Base-by-base conservation (phyloP, 2,329 filamentous ascomycete species). In the Coniochaeta sp. region DNA sequence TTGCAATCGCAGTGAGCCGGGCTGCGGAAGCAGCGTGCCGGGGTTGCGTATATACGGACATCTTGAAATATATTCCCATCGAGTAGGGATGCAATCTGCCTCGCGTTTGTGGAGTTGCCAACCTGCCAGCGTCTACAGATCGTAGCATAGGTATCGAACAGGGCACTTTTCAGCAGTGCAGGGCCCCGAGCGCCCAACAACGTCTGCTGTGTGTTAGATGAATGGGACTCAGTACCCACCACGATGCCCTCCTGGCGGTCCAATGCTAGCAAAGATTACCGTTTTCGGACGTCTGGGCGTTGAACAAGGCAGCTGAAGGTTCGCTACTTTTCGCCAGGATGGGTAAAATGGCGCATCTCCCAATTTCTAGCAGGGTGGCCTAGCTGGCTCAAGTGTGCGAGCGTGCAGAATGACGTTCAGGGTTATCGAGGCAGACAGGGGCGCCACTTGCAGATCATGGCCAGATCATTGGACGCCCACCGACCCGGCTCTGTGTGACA, bases 271-370 rank as follows among this genome's bases (percentile, higher is more conserved):
- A 31, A 57, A 14, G 6, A 26, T 52, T 52, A 38, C 54, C 22
- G 31, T 34, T 38, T 57, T 57, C 92, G 52, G 50, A 2, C 54
- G 14, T 31, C 4, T 4, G 50, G 58, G 47, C 54, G 31, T 55
- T 38, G 52, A 60, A 36, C 34, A 52, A 34, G 22, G 28, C 34
- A 60, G 58, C 58, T 60, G 58, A 60, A 59, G 24, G 38, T 33
- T 60, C 58, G 58, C 58, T 60, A 60, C 52, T 43, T 43, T 47
- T 60, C 36, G 26, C 58, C 58, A 33, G 31, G 58, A 60, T 36
- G 52, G 58, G 58, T 34, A 43, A 43, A 58, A 58, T 40, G 56
- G 56, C 38, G 56, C 56, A 58, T 58, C 54, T 57, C 54, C 16
- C 54, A 38, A 22, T 57, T 36, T 57, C 47, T 52, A 24, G 47